A percentile compares a stretch with the other conserved stretches of the same genome.
phyloP scores from a whole-genome alignment of 1,139 yeast genomes.

The Candida sp. region DNA sequence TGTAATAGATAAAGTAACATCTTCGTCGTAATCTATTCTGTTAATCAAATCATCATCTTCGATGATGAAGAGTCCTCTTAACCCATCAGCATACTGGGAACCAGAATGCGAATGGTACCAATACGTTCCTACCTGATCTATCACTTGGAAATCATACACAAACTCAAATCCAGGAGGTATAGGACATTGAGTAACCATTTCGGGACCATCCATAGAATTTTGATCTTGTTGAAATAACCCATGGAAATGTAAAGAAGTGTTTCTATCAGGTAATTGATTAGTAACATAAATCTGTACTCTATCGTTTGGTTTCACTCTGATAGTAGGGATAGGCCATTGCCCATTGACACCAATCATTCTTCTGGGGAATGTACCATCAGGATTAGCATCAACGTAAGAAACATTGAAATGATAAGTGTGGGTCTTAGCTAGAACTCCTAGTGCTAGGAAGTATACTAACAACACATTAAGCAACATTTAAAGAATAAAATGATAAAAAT shows the following conservation, averaged over 20 bases:
- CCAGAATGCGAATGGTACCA: slow-evolving; percentile 95
- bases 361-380: slow-evolving; percentile 69
- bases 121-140: slow-evolving; percentile 79
- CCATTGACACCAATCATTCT: slow-evolving; percentile 78
- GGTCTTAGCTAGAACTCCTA: slow-evolving; percentile 42
- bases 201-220: slow-evolving; percentile 84
- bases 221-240: slow-evolving; percentile 82
- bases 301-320: slow-evolving; percentile 74
- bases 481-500: background rate
- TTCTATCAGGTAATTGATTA: slow-evolving; percentile 63
- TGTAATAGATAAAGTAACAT: slow-evolving; percentile 58
- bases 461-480: background rate
- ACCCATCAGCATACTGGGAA: slow-evolving; percentile 89
- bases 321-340: slow-evolving; percentile 81
- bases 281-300: slow-evolving; percentile 63
- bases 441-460: background rate
- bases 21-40: slow-evolving; percentile 65
- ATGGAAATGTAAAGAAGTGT: slow-evolving; percentile 86
- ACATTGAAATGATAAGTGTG: slow-evolving; percentile 72
- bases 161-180: slow-evolving; percentile 70
- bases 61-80: slow-evolving; percentile 77
- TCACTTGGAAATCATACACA: slow-evolving; percentile 76
- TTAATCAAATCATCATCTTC: slow-evolving; percentile 50
- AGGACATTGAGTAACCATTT: slow-evolving; percentile 84
- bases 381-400: slow-evolving; percentile 67